Evolutionary conservation across 495 filamentous ascomycete genomes (phyloP).

Genomic region (Copromyces sp.): DNA sequence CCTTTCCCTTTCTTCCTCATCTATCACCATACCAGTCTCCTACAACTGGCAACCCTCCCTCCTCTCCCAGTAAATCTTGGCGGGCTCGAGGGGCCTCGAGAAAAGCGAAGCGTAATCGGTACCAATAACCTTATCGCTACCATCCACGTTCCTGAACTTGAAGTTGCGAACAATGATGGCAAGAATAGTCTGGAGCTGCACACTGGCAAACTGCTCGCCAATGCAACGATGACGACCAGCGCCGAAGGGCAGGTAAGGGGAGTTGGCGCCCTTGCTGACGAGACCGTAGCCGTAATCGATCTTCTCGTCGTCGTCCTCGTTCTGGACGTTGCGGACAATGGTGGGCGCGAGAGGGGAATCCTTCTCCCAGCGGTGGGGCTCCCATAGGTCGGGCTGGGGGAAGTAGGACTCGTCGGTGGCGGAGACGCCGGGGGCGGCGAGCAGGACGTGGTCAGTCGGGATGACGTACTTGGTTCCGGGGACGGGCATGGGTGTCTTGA

Average conservation of each 20-base stretch:
- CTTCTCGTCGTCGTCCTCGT: constrained; percentile 59
- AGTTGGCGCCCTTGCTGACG: constrained; percentile 74
- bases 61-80: constrained; percentile 56
- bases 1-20: neutral
- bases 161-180: constrained; percentile 70
- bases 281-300: constrained; percentile 92
- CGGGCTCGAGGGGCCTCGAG: constrained; percentile 52
- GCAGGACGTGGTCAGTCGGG: constrained; percentile 62
- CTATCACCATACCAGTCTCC: no score
- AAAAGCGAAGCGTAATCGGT: constrained; percentile 78
- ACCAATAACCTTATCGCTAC: constrained; percentile 54
- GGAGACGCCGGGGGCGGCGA: constrained; percentile 73
- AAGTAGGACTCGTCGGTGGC: constrained; percentile 63
- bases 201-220: constrained; percentile 92
- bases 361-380: constrained; percentile 79
- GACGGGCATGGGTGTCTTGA: constrained; percentile 69
- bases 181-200: constrained; percentile 78
- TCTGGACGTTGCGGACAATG: constrained; percentile 37
- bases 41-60: constrained; percentile 22
- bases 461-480: constrained; percentile 71
- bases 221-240: constrained; percentile 92
- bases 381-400: constrained; percentile 69
- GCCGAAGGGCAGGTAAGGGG: constrained; percentile 90
- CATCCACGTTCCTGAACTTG: constrained; percentile 62
- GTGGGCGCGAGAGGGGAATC: constrained; percentile 33